phyloP scores from a whole-genome alignment of 2,329 filamentous ascomycete genomes.

The Venturia nashicola region DNA sequence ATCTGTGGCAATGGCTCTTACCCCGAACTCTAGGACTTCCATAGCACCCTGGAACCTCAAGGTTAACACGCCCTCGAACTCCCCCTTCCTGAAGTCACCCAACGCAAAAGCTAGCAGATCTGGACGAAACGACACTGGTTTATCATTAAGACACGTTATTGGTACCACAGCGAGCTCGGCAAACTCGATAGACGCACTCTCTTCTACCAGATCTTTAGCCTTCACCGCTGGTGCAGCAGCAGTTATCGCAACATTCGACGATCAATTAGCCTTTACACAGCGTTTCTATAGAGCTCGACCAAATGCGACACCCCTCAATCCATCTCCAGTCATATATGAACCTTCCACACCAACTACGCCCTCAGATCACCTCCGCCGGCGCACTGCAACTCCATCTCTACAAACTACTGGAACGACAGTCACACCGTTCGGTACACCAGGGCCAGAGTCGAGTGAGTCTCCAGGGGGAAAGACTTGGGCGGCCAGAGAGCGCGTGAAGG shows the following conservation, averaged over 20 bases:
- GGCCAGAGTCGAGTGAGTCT: slow-evolving; percentile 43
- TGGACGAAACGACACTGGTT: slow-evolving; percentile 31
- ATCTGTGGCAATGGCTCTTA: slow-evolving; percentile 1
- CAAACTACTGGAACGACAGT: slow-evolving; percentile 35
- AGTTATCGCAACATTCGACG: slow-evolving; percentile 73
- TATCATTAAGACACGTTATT: slow-evolving; percentile 73
- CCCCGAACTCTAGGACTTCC: slow-evolving; percentile 27
- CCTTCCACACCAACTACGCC: slow-evolving; percentile 41
- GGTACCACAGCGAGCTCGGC: slow-evolving; percentile 79
- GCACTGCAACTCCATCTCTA: slow-evolving; percentile 40
- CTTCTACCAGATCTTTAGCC: slow-evolving; percentile 60
- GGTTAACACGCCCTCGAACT: slow-evolving; percentile 58
- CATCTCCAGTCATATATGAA: slow-evolving; percentile 40
- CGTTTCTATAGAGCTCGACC: slow-evolving; percentile 86
- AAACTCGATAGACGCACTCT: slow-evolving; percentile 73
- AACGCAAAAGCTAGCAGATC: slow-evolving; percentile 38
- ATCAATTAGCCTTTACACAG: slow-evolving; percentile 52
- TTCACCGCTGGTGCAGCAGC: slow-evolving; percentile 89
- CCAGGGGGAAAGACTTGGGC: slow-evolving; percentile 62
- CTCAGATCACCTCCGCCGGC: slow-evolving; percentile 41
- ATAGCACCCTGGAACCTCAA: slow-evolving; percentile 25
- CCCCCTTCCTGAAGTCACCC: slow-evolving; percentile 22
- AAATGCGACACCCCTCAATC: slow-evolving; percentile 53
- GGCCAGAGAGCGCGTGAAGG: slow-evolving; percentile 84
- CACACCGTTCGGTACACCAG: slow-evolving; percentile 33